Percentiles rank a stretch among this genome's conserved stretches.
Evolutionary conservation across 2,329 filamentous ascomycete species (phyloP).

Genomic region (Alternaria arborescens): DNA sequence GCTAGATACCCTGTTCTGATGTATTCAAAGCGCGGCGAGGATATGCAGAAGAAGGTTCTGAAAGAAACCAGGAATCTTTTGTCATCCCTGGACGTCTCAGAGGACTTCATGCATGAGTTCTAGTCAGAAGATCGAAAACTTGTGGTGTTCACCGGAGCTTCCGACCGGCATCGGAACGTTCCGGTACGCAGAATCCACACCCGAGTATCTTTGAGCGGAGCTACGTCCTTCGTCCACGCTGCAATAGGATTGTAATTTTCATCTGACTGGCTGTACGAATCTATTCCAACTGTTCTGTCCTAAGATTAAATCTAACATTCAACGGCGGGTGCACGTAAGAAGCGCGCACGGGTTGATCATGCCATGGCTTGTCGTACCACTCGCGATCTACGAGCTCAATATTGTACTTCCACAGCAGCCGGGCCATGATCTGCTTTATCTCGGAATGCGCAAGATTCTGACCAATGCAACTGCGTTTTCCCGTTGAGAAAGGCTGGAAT

Average conservation of each 20-base stretch:
- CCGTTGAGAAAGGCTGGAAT: slow-evolving; percentile 8
- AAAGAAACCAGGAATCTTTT: slow-evolving; percentile 1
- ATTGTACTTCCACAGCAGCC: slow-evolving; percentile 6
- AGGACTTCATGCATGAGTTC: neutral
- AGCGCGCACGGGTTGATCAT: slow-evolving; percentile 7
- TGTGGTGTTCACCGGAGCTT: neutral
- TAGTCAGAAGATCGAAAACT: neutral
- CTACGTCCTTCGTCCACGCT: neutral
- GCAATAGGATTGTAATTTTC: neutral
- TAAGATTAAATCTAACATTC: neutral
- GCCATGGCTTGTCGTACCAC: neutral
- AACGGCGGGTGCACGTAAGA: slow-evolving; percentile 10
- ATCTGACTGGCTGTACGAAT: neutral
- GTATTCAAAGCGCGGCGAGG: slow-evolving; percentile 2
- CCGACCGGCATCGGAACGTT: neutral
- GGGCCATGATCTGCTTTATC: slow-evolving; percentile 10
- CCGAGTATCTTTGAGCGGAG: neutral
- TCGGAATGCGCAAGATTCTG: slow-evolving; percentile 7
- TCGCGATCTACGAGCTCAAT: slow-evolving; percentile 6
- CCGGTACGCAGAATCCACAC: neutral
- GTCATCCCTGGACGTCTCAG: neutral
- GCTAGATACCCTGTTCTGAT: slow-evolving; percentile 1
- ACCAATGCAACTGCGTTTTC: slow-evolving; percentile 3
- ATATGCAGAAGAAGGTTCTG: neutral
- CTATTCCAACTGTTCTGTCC: neutral